Percentiles rank a stretch among this genome's conserved stretches.
These are phyloP conservation scores for Penicillium sp. DNA, from an alignment of 2,329 filamentous ascomycete species.

Conservation along the genomic window DNA sequence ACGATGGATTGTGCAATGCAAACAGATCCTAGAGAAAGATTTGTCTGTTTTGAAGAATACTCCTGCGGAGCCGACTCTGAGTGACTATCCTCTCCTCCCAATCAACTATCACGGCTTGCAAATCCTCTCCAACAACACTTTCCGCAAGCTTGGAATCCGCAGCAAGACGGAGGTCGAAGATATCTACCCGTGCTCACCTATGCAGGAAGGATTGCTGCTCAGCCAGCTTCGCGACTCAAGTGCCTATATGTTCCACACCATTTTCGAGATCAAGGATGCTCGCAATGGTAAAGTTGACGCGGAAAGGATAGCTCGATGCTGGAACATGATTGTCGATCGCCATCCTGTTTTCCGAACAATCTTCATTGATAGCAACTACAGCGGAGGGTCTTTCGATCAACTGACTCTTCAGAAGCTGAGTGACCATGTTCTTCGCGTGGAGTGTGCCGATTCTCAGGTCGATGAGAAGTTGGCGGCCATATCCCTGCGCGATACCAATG, in stretches of 20 bases:
- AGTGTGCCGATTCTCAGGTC: constrained; percentile 34
- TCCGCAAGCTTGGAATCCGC: constrained; percentile 41
- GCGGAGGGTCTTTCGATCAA: constrained; percentile 42
- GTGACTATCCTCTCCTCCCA: constrained; percentile 50
- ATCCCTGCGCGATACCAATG: constrained; percentile 31
- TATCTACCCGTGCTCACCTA: constrained; percentile 42
- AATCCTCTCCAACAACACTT: constrained; percentile 37
- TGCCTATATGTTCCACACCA: constrained; percentile 41
- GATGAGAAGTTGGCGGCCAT: constrained; percentile 33
- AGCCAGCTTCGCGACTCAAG: constrained; percentile 41
- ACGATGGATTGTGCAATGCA: constrained; percentile 49
- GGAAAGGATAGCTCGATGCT: constrained; percentile 35
- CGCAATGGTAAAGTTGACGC: constrained; percentile 29
- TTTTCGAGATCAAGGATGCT: constrained; percentile 37
- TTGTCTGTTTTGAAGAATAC: constrained; percentile 29
- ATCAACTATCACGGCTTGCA: constrained; percentile 47
- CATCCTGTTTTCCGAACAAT: constrained; percentile 40
- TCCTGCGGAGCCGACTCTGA: constrained; percentile 41
- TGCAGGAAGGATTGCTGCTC: constrained; percentile 43
- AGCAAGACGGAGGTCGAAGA: constrained; percentile 36
- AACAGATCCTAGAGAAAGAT: constrained; percentile 39
- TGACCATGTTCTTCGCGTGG: constrained; percentile 32
- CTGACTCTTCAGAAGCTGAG: constrained; percentile 36
- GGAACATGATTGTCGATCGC: constrained; percentile 37
- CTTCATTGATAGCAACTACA: constrained; percentile 40